phyloP scores from a whole-genome alignment of 352 stramenopile genomes.

The Pythium periplocum region DNA sequence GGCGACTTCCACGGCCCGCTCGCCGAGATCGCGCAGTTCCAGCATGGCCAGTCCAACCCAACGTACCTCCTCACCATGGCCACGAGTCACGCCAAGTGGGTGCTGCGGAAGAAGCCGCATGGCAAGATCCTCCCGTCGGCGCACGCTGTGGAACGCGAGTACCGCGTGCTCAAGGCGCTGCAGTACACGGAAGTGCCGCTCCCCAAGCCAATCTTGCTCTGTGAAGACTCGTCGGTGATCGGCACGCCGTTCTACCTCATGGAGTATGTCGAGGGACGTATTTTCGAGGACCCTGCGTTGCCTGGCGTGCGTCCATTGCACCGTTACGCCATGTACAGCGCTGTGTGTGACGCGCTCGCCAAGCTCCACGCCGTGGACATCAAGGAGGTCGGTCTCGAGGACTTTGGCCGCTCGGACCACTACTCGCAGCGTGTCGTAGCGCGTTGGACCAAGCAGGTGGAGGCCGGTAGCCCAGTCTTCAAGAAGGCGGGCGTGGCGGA shows the following conservation, averaged over 20 bases:
- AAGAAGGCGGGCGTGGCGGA: conserved; percentile 42
- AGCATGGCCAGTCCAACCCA: conserved; percentile 84
- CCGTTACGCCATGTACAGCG: conserved; percentile 79
- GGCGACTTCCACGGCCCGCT: conserved; percentile 48
- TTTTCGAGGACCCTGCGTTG: conserved; percentile 70
- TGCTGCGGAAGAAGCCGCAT: conserved; percentile 82
- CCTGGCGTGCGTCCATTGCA: conserved; percentile 59
- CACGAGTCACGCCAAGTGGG: conserved; percentile 46
- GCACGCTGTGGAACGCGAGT: conserved; percentile 80
- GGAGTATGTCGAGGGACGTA: conserved; percentile 69
- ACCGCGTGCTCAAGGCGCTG: conserved; percentile 57
- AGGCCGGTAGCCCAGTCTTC: conserved; percentile 41
- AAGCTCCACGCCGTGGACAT: conserved; percentile 68
- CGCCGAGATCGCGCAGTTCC: conserved; percentile 69
- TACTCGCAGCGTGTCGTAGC: conserved; percentile 72
- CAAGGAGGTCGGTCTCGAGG: conserved; percentile 36
- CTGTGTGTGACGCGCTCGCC: conserved; percentile 53
- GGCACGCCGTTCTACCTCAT: conserved; percentile 83
- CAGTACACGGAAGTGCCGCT: conserved; percentile 63
- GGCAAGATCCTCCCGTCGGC: conserved; percentile 75
- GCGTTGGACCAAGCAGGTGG: conserved; percentile 70
- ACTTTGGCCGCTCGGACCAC: conserved; percentile 59
- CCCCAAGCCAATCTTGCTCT: conserved; percentile 60
- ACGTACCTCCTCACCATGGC: conserved; percentile 79
- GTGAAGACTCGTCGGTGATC: conserved; percentile 50